A percentile compares a stretch with the other conserved stretches of the same genome.
Conservation (phyloP, 2,329 filamentous ascomycete genomes). For the Diplodia seriata region DNA sequence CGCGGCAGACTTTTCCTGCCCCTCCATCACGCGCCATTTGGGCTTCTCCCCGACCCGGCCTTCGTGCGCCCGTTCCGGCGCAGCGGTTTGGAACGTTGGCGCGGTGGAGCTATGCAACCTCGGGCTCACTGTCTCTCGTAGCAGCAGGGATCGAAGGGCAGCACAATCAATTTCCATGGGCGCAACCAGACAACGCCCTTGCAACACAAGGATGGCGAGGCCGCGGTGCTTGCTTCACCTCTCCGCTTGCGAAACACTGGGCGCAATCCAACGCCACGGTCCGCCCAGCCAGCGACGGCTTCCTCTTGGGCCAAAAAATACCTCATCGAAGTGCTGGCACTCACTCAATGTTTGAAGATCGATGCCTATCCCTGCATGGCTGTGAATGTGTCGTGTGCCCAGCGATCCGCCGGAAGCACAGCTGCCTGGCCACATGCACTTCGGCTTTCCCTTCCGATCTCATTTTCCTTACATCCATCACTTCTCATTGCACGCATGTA, state of each 20-base stretch:
- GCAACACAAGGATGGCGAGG: not conserved
- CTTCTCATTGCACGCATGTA: not conserved
- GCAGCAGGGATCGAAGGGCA: not conserved
- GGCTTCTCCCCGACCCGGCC: not conserved
- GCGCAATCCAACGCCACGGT: not conserved
- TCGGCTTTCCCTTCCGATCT: not conserved
- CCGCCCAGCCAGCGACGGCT: not conserved
- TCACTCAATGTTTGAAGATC: not conserved
- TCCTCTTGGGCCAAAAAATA: not conserved
- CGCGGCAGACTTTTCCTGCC: not conserved
- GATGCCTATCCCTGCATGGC: not conserved
- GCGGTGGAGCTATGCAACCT: not conserved
- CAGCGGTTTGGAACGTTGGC: constrained; percentile 6
- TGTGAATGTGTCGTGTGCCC: not conserved
- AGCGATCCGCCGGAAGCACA: not conserved
- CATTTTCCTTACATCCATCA: not conserved
- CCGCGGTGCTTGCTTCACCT: not conserved
- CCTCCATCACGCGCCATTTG: constrained; percentile 6
- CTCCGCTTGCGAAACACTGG: not conserved
- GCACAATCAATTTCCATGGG: not conserved
- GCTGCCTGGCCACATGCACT: not conserved
- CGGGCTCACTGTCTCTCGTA: not conserved
- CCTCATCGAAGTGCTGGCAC: not conserved
- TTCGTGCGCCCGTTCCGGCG: not conserved
- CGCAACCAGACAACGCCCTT: not conserved